Conservation (phyloP, 129 eudicot species). For the Chrysanthemum lavandulifolium region DNA sequence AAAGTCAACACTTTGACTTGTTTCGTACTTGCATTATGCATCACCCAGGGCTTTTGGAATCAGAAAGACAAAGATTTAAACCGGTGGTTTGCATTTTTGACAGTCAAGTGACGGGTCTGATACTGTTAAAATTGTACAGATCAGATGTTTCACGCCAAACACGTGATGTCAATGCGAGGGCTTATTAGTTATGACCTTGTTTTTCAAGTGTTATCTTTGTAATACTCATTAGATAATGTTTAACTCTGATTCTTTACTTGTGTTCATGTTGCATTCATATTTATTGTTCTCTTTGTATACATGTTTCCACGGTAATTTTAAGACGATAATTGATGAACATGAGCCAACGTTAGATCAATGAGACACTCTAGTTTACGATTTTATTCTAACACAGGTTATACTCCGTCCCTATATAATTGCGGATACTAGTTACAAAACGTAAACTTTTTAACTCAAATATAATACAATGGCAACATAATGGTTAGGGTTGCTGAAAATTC, state of each 20-base stretch:
- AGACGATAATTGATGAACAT: not conserved
- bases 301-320: not conserved
- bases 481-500: not conserved
- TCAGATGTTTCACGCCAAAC: not conserved
- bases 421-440: no score
- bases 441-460: no score
- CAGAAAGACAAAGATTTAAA: not conserved
- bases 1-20: conserved; percentile 18
- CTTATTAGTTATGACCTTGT: conserved; percentile 3
- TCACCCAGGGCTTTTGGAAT: no score
- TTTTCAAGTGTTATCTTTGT: not conserved
- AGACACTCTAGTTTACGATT: not conserved
- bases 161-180: not conserved
- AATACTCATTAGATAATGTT: not conserved
- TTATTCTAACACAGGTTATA: not conserved
- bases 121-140: not conserved
- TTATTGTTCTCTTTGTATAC: no score
- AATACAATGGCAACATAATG: no score
- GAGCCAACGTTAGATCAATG: not conserved
- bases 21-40: not conserved
- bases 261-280: not conserved
- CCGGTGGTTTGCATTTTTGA: not conserved
- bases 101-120: not conserved
- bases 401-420: not conserved
- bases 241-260: not conserved